Percentiles rank a stretch among this genome's conserved stretches.
Conservation (phyloP, 225 moss, liverwort and hornwort genomes). For the Lunularia cruciata region DNA sequence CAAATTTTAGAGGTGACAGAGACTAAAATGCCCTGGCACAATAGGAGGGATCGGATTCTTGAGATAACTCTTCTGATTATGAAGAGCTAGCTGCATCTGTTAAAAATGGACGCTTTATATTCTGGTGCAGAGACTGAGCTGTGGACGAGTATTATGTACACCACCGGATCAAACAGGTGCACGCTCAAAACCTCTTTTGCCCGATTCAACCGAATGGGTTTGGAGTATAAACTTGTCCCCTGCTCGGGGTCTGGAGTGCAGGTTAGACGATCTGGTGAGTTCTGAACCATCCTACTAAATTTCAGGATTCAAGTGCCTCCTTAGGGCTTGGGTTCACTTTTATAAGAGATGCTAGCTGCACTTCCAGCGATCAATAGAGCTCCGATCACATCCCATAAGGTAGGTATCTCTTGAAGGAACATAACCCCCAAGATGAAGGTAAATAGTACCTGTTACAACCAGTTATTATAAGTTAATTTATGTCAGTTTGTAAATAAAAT, state of each 20-base stretch:
- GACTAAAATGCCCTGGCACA: no score
- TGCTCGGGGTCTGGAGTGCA: neutral
- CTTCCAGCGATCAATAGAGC: conserved; percentile 66
- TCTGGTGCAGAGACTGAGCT: neutral
- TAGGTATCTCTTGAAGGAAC: conserved; percentile 59
- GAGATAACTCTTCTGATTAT: neutral
- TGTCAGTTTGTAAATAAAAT: no score
- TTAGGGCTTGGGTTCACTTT: conserved; percentile 7
- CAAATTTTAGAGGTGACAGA: no score
- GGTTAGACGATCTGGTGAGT: neutral
- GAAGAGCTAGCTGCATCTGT: neutral
- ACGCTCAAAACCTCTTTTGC: neutral
- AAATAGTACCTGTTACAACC: conserved; percentile 46
- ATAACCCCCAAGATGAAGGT: conserved; percentile 55
- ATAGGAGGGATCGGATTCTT: no score
- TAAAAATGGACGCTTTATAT: neutral
- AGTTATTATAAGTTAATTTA: no score
- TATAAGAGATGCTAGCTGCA: conserved; percentile 40
- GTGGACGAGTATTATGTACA: conserved; percentile 14
- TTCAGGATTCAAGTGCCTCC: neutral
- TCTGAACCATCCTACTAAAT: no score
- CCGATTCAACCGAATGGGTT: neutral
- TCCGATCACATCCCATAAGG: conserved; percentile 49
- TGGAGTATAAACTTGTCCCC: neutral
- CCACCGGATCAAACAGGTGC: conserved; percentile 11